Percentiles rank a stretch among this genome's conserved stretches.
These are phyloP conservation scores for Cladosporium sp. DNA, from an alignment of 2,329 filamentous ascomycete species.

Conservation along the genomic window DNA sequence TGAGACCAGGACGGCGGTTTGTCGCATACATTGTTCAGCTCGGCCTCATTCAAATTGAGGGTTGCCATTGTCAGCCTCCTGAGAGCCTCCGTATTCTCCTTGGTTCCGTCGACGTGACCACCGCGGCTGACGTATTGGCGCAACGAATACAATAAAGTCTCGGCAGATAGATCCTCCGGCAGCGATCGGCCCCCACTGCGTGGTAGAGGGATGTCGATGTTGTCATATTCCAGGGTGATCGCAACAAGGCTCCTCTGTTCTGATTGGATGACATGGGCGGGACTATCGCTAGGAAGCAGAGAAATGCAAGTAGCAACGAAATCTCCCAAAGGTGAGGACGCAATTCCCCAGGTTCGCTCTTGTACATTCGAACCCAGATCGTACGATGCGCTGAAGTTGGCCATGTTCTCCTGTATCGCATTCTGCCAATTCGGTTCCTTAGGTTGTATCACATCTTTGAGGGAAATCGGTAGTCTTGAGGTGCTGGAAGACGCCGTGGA, in stretches of 20 bases:
- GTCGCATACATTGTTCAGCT: background rate
- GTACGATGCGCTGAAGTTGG: slow-evolving; percentile 45
- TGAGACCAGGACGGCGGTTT: background rate
- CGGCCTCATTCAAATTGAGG: background rate
- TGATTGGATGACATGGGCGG: slow-evolving; percentile 50
- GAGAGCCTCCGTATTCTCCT: background rate
- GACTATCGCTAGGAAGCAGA: slow-evolving; percentile 52
- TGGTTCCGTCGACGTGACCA: background rate
- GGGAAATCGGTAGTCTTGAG: slow-evolving; percentile 25
- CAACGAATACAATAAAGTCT: background rate
- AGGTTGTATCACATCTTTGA: background rate
- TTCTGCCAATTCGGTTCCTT: slow-evolving; percentile 36
- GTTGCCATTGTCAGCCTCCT: background rate
- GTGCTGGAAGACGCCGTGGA: slow-evolving; percentile 32
- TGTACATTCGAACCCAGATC: slow-evolving; percentile 47
- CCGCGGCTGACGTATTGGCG: slow-evolving; percentile 1
- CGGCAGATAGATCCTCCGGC: slow-evolving; percentile 1
- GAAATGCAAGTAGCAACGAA: slow-evolving; percentile 47
- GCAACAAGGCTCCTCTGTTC: slow-evolving; percentile 1
- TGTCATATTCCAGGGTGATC: background rate
- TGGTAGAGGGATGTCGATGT: background rate
- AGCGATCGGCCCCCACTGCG: background rate
- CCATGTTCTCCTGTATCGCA: slow-evolving; percentile 34
- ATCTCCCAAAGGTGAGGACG: slow-evolving; percentile 42
- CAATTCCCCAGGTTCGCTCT: slow-evolving; percentile 52